Base-by-base conservation (phyloP, 495 filamentous ascomycete species). In the Penicillium canariense region DNA sequence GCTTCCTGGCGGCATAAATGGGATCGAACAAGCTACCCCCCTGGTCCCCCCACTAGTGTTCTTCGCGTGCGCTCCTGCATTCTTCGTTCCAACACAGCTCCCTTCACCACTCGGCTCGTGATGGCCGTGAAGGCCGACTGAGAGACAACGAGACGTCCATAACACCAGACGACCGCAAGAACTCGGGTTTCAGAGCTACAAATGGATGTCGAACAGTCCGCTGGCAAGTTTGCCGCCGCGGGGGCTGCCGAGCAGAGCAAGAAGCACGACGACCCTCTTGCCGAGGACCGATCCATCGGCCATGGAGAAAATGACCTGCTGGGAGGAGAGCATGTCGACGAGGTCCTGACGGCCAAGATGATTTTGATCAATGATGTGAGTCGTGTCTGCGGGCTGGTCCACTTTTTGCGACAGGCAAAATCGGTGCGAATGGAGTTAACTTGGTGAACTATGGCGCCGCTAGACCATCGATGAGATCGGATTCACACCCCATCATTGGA, bases 381-480 rank as follows among this genome's bases (percentile, higher is more conserved):
- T 71, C 18, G 1, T 4, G 14, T 25, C 18, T 3, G 11, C 38
- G 38, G n/a, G 38, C 38, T 10, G 22, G 4, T 34, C 20, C 15
- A 28, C 9, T 22, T 27, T 18, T 28, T 22, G 22, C 1, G 23
- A 15, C 32, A 25, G 18, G 47, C 18, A 11, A 1, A 15, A 4
- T 26, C 31, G n/a, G 9, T 10, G 15, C 5, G n/a, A n/a, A 17
- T 11, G 14, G 34, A 28, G 31, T 38, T 25, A n/a, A 36, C 22
- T 22, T 7, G n/a, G 17, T 44, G 10, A 10, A 30, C 5, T 45
- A 14, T 42, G 3, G 17, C 1, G 14, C 27, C 20, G 25, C 36
- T 43, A 86, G 84, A 77, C 85, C 3, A 88, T 90, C 54, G 84
- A 90, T 62, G 82, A 88, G 57, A 88, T 90, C 59, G 85, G 87